Evolutionary conservation across 2,329 filamentous ascomycete genomes (phyloP), one percentile per base, ranked within the genome.

Genomic region (Trichoderma sp.): DNA sequence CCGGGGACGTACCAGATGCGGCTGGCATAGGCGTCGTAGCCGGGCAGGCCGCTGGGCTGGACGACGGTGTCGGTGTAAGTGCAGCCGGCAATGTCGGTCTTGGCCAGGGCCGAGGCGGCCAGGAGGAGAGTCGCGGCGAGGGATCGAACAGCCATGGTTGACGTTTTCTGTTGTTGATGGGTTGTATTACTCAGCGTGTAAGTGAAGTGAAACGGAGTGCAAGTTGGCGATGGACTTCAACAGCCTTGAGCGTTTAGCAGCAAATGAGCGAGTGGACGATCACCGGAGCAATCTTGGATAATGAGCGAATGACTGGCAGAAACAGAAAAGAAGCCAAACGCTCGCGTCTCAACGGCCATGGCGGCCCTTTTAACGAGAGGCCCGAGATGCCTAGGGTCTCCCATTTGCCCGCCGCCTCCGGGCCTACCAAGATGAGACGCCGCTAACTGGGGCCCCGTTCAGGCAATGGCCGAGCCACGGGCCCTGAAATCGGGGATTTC

Each of bases 1-100:
- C 79, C 87, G 2, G 88, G 88, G 65, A 89, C 84, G 77, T 87
- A 90, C 82, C 83, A 91, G 74, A 88, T 77, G 58, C 84, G 70
- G 67, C 82, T 84, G 54, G 82, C 81, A 73, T 83, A 84, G 70
- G 79, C 76, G 56, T 82, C 81, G 73, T 83, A 84, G 69, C 78
- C 76, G 58, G 75, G 73, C 28, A 74, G 76, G 66, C 68, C 54
- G 70, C 76, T 74, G 68, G 77, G 73, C 66, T 66, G 67, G 66
- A 76, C 71, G 63, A 81, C 76, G 18, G 73, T 70, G 58, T 78
- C 78, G 72, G 79, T 80, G 71, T 77, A 78, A 13, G 80, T 81
- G 78, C 84, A 86, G 74, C 83, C 85, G 1, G 43, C 66, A 51
- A 84, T 73, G 72, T 85, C 82, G 39, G 84, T 86, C 71, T 75